phyloP scores from a whole-genome alignment of 768 basidiomycete species.

The Ramaria rubella region DNA sequence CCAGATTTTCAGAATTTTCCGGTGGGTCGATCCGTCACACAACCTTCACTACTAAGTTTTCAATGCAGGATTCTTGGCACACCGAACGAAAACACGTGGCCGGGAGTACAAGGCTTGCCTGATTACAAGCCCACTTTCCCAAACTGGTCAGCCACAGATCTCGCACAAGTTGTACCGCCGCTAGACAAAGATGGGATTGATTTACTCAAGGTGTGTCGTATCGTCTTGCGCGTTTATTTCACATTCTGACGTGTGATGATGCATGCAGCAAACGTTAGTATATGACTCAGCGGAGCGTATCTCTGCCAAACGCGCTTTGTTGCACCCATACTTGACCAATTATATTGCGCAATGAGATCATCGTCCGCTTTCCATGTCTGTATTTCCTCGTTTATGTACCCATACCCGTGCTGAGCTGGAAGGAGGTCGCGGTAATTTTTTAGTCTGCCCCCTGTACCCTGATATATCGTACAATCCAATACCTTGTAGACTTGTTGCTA shows the following conservation, averaged over 20 bases:
- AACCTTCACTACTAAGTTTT: constrained; percentile 7
- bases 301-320: constrained; percentile 61
- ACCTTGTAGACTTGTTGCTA: neutral
- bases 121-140: constrained; percentile 98
- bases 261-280: constrained; percentile 52
- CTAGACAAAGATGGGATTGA: constrained; percentile 79
- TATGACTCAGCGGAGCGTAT: constrained; percentile 92
- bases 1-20: constrained; percentile 99
- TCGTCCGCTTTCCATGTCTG: neutral
- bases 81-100: constrained; percentile 87
- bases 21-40: constrained; percentile 41
- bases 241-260: constrained; percentile 6
- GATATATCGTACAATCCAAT: neutral
- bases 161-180: constrained; percentile 56
- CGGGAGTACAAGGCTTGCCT: constrained; percentile 77
- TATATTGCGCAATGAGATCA: constrained; percentile 21
- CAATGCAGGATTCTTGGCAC: constrained; percentile 79
- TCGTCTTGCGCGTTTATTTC: neutral
- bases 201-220: constrained; percentile 55
- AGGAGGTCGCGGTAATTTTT: neutral
- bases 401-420: constrained; percentile 2
- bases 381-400: constrained; percentile 1
- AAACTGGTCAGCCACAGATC: constrained; percentile 79
- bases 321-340: constrained; percentile 48
- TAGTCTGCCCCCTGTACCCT: neutral